Conservation (phyloP, 805 yeast species). For the Lachancea quebecensis region DNA sequence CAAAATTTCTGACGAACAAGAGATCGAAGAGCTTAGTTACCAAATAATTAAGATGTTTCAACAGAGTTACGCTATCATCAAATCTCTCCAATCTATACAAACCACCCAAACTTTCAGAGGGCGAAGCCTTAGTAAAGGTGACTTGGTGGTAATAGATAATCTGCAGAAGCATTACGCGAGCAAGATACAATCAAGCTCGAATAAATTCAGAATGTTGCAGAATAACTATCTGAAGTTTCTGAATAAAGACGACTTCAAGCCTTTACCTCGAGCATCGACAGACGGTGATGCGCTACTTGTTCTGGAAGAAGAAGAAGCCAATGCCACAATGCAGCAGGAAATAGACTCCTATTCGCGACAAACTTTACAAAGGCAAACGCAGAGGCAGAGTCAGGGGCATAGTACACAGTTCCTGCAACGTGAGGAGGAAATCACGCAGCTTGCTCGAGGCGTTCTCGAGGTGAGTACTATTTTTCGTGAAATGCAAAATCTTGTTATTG, state of each 20-base stretch:
- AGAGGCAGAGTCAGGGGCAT: constrained; percentile 14
- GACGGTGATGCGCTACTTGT: constrained; percentile 20
- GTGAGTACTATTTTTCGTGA: constrained; percentile 90
- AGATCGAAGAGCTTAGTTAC: constrained; percentile 72
- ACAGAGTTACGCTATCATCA: constrained; percentile 67
- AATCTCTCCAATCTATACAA: constrained; percentile 48
- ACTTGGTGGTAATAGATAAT: constrained; percentile 64
- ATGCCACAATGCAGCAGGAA: constrained; percentile 18
- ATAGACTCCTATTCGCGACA: constrained; percentile 35
- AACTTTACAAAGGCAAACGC: constrained; percentile 27
- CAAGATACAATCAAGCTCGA: constrained; percentile 70
- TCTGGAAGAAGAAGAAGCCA: constrained; percentile 30
- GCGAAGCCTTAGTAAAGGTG: constrained; percentile 33
- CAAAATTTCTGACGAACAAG: constrained; percentile 63
- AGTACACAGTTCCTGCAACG: constrained; percentile 42
- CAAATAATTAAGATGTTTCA: constrained; percentile 72
- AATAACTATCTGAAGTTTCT: constrained; percentile 80
- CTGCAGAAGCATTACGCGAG: constrained; percentile 80
- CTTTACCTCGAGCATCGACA: constrained; percentile 27
- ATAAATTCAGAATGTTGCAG: constrained; percentile 78
- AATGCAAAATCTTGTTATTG: constrained; percentile 84
- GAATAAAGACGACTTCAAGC: constrained; percentile 69
- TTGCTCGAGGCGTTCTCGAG: constrained; percentile 92
- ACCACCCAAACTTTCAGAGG: constrained; percentile 34
- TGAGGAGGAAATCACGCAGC: constrained; percentile 80